Evolutionary conservation across 2,329 filamentous ascomycete genomes (phyloP), one percentile per base, ranked within the genome.

Genomic region (Nannizzia gypsea): DNA sequence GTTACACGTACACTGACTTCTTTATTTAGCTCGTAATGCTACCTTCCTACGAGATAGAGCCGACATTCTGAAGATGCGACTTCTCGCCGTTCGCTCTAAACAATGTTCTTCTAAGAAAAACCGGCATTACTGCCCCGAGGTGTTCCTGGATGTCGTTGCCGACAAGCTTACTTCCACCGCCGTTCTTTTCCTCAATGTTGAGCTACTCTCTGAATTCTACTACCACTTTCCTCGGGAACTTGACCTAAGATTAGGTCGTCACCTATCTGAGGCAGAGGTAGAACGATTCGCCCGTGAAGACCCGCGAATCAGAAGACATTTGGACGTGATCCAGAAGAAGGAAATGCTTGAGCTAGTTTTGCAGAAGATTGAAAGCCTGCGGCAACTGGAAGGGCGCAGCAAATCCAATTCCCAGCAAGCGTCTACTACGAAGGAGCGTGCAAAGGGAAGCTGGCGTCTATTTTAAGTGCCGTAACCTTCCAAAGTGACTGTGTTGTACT

Each of bases 131-230:
- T 99, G 93, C 70, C 93, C 93, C 0, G 93, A 99, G 71, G 83
- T 99, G 15, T 99, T 99, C 78, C 83, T 99, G n/a, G 91, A 99
- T 68, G 90, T 95, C 2, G 93, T 96, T 1, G 91, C 93, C 1
- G 89, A 91, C 66, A 97, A 97, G 74, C 82, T 99, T 56, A 95
- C 92, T 2, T 87, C 90, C 1, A 99, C 93, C 0, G 92, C 93
- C 1, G 93, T 99, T 6, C 83, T 99, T 0, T 99, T 99, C 79
- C 82, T 99, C 31, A 96, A 99, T 69, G 93, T 97, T 9, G 95
- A 99, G 76, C 81, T 99, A 20, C 82, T 99, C 17, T 92, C 89
- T 1, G 95, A 99, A 70, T 99, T 97, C 72, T 96, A 96, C 77
- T 96, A 96, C 76, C 90, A 93, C 70, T 99, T 99, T 74, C 93